Base-by-base conservation (phyloP, 495 filamentous ascomycete genomes). In the Polyplosphaeria fusca region DNA sequence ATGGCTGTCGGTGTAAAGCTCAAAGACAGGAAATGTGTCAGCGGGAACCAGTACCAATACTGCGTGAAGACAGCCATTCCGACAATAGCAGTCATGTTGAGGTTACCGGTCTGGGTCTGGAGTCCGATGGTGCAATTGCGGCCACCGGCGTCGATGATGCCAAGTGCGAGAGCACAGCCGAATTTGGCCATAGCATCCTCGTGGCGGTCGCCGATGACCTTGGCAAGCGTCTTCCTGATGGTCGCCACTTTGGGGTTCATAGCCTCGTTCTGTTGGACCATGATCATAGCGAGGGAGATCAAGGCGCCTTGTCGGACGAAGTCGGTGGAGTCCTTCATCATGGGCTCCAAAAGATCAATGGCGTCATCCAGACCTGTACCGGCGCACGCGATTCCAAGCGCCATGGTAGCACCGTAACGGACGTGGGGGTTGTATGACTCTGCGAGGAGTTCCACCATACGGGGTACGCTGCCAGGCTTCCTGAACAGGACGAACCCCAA, bases 31-130 rank as follows among this genome's bases (percentile, higher is more conserved):
- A 99, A 99, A 72, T 97, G 94, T 22, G 93, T 95, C 63, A 96
- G 83, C 43, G 94, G 94, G 83, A 99, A 99, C 94, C 94, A 99
- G 74, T 99, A 99, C 94, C 94, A 99, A 75, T 99, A 99, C 71
- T 99, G 94, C 5, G 89, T 93, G 75, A 99, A 99, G 24, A 99
- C 87, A 37, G 90, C 91, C 82, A 95, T 95, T 58, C 94, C 94
- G 19, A 99, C 91, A 54, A 97, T 93, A 53, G 88, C 94, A 16
- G 89, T 82, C 89, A 97, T 93, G 76, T 97, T 96, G 57, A 99
- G 79, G 64, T 96, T 99, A 52, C 94, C 94, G 0, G 93, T 96
- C 74, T 94, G 92, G 1, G 94, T 99, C 69, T 97, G 93, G 2
- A 99, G 78, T 41, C 91, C 91, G 58, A 99, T 96, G 13, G 94